Evolutionary conservation across 1,284 basidiomycete species (phyloP), one percentile per base, ranked within the genome.

Genomic region (Xanthoconium separans): DNA sequence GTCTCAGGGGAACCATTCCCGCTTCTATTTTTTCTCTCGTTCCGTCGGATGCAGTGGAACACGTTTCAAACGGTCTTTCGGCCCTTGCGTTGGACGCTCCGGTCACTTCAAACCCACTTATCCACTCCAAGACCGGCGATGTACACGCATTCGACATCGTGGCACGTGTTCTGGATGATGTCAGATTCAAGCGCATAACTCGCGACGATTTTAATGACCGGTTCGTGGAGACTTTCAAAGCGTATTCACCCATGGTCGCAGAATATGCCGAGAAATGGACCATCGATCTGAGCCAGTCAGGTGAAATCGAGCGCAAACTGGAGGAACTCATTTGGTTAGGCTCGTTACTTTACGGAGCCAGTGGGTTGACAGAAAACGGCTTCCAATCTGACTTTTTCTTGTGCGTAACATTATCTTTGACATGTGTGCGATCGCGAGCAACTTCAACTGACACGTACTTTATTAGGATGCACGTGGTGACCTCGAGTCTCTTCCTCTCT

Each of bases 391-490:
- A 81, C 59, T 82, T 82, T 61, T 75, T 78, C 68, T 46, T 74
- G 81, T 81, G 53, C 61, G 78, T 69, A 1, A 15, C 27, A 1
- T 27, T n/a, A 4, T 12, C 18, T 18, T 39, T 18, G 16, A 39
- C 16, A 10, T 18, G 37, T 12, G 16, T 13, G 13, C 16, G 33
- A 6, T 15, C 12, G 13, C 2, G 33, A 34, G 8, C 15, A 3
- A 4, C 18, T 9, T 39, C 2, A 4, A 39, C 37, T 46, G n/a
- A 10, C 46, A n/a, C 27, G 13, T 6, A n/a, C 41, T 34, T 45
- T 47, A 3, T 3, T 13, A 83, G 81, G 12, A 78, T 82, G 76
- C 81, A 83, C 56, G 59, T 80, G 24, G 76, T 83, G 44, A 84
- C 82, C 0, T 81, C 79, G 20, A 76, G 76, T 9, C 61, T 81